A percentile compares a stretch with the other conserved stretches of the same genome.
phyloP scores from a whole-genome alignment of 192 early-diverging fungal species.

The Haplosporangium gracile region DNA sequence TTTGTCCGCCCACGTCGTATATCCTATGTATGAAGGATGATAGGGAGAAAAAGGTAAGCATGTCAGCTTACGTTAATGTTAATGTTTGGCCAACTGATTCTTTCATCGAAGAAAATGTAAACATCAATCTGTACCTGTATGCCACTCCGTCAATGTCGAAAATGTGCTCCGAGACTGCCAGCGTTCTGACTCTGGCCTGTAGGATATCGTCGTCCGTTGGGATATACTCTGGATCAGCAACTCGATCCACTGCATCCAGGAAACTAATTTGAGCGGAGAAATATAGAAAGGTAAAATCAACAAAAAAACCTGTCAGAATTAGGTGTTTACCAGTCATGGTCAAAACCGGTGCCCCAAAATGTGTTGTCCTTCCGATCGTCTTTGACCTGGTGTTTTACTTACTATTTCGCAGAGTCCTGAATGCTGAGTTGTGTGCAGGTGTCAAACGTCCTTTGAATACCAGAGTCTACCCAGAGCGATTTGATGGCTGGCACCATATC shows the following conservation, averaged over 20 bases:
- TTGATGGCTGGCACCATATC: conserved; percentile 57
- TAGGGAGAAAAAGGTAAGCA: neutral
- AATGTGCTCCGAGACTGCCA: conserved; percentile 76
- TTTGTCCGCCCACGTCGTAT: conserved; percentile 82
- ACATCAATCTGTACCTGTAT: conserved; percentile 50
- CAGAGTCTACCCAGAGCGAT: conserved; percentile 59
- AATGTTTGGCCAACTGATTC: neutral
- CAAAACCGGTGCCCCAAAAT: neutral
- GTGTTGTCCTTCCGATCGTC: neutral
- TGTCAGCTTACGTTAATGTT: neutral
- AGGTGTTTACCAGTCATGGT: neutral
- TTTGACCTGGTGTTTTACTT: conserved; percentile 11
- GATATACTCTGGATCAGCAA: conserved; percentile 62
- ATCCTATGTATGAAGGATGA: conserved; percentile 47
- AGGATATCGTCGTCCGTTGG: conserved; percentile 81
- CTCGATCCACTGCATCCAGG: conserved; percentile 63
- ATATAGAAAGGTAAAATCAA: neutral
- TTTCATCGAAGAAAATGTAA: neutral
- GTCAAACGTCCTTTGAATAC: conserved; percentile 48
- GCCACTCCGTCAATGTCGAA: conserved; percentile 72
- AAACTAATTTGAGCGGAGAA: conserved; percentile 52
- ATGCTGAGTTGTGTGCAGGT: conserved; percentile 56
- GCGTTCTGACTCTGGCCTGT: conserved; percentile 75
- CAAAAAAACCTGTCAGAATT: conserved; percentile 3
- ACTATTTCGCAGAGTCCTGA: conserved; percentile 65